Evolutionary conservation across 2,329 filamentous ascomycete genomes (phyloP), one percentile per base, ranked within the genome.

Genomic region (Colletotrichum sp.): DNA sequence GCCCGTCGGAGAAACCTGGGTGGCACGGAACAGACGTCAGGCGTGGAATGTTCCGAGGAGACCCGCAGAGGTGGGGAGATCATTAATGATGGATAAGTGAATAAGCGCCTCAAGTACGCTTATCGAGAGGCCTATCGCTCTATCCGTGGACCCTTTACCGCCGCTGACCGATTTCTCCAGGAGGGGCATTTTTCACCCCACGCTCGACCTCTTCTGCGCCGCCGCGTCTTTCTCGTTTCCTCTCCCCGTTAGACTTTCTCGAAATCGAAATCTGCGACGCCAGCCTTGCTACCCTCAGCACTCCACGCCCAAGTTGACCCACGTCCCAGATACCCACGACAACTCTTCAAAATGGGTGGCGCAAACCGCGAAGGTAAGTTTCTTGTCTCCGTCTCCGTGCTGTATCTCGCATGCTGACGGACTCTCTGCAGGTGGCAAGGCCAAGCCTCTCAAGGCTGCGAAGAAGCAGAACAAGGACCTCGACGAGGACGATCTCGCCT

Each of bases 401-500:
- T 5, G 18, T 26, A n/a, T 18, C 8, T 13, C 21, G 18, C 28
- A 30, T 60, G 69, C 71, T 66, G 62, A 74, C 75, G 8, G 39
- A 24, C 28, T 32, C 26, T 64, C 18, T 28, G 21, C 78, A 96
- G 94, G 94, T 85, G 94, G 94, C 89, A 96, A 96, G 90, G 92
- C 88, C 80, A 95, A 96, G 91, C 94, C 94, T 80, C 89, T 95
- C 87, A 98, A 98, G 93, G 91, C 94, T 80, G 89, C 95, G 77
- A 98, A 98, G 93, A 98, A 96, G 91, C 90, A 91, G 70, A 89
- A 90, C 83, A 94, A 93, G 86, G 96, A 98, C 3, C 86, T 96
- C 75, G 96, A 98, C 84, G 96, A 98, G 0, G 95, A 98, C 60
- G 96, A 98, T 79, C 86, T 93, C 84, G 95, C 95, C 8, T 96